These are phyloP conservation scores for Coniella vitis DNA, from an alignment of 2,329 filamentous ascomycete species.

Conservation along the genomic window DNA sequence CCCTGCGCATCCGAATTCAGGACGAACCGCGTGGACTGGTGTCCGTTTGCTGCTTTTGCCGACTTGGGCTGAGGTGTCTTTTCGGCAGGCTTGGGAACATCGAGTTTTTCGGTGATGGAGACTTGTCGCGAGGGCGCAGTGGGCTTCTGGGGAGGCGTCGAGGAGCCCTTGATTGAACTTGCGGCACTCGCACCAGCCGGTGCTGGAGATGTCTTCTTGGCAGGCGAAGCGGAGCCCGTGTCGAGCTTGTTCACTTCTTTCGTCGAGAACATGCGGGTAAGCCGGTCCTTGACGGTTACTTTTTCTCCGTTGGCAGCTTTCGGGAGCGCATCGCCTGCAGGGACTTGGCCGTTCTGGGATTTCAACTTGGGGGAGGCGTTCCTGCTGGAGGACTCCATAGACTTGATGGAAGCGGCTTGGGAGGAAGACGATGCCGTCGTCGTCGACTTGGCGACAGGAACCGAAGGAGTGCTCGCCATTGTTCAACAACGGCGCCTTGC, in stretches of 20 bases:
- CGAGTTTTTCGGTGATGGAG: slow-evolving; percentile 31
- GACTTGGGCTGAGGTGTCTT: slow-evolving; percentile 29
- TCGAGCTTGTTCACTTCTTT: slow-evolving; percentile 39
- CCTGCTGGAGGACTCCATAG: slow-evolving; percentile 32
- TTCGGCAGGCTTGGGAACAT: slow-evolving; percentile 23
- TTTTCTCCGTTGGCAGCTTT: slow-evolving; percentile 39
- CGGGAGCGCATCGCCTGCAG: slow-evolving; percentile 26
- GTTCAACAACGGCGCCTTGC: slow-evolving; percentile 4
- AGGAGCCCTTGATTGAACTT: slow-evolving; percentile 20
- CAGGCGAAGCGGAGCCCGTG: slow-evolving; percentile 6
- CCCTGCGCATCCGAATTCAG: slow-evolving; percentile 49
- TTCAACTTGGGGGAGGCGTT: slow-evolving; percentile 33
- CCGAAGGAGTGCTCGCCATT: slow-evolving; percentile 27
- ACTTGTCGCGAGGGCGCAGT: slow-evolving; percentile 35
- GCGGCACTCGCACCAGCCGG: slow-evolving; percentile 4
- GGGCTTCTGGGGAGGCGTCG: slow-evolving; percentile 32
- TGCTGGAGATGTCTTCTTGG: slow-evolving; percentile 11
- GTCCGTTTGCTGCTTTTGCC: slow-evolving; percentile 27
- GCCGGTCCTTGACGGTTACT: slow-evolving; percentile 55
- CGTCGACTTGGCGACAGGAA: slow-evolving; percentile 24
- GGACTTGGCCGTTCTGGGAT: slow-evolving; percentile 32
- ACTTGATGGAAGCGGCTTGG: slow-evolving; percentile 44
- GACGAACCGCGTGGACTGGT: slow-evolving; percentile 41
- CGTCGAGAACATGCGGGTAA: slow-evolving; percentile 59
- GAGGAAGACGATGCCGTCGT: slow-evolving; percentile 37